Conservation (phyloP, 805 yeast genomes). For the Lachancea lanzarotensis region DNA sequence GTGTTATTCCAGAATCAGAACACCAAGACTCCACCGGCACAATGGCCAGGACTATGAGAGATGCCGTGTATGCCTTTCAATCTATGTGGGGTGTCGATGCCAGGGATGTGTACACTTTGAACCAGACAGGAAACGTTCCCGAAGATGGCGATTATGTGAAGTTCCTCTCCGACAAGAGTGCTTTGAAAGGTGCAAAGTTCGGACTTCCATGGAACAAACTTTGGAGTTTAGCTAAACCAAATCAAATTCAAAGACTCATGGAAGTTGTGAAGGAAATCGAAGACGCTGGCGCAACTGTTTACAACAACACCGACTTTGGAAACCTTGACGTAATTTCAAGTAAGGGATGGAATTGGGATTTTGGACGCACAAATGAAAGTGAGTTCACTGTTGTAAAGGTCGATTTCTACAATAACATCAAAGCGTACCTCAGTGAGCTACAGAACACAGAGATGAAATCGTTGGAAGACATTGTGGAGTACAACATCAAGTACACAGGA, state of each 20-base stretch:
- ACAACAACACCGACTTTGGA: constrained; percentile 26
- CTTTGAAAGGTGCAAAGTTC: constrained; percentile 28
- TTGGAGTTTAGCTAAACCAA: constrained; percentile 18
- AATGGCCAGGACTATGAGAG: constrained; percentile 26
- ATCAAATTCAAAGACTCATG: constrained; percentile 16
- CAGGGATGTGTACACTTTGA: constrained; percentile 22
- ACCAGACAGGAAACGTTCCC: constrained; percentile 26
- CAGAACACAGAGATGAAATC: constrained; percentile 23
- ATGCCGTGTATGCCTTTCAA: constrained; percentile 27
- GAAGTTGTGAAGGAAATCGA: constrained; percentile 17
- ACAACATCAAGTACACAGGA: constrained; percentile 20
- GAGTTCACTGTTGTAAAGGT: constrained; percentile 30
- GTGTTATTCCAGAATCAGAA: constrained; percentile 28
- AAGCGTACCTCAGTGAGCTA: constrained; percentile 20
- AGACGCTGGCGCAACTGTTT: constrained; percentile 27
- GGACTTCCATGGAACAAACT: constrained; percentile 29
- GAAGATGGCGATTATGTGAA: constrained; percentile 28
- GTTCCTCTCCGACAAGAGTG: constrained; percentile 18
- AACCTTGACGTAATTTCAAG: constrained; percentile 24
- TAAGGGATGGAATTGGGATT: constrained; percentile 30
- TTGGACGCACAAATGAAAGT: constrained; percentile 25
- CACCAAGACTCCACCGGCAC: constrained; percentile 29
- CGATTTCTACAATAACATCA: constrained; percentile 28
- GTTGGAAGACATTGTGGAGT: constrained; percentile 25
- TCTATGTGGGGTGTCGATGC: constrained; percentile 26